Evolutionary conservation across 2,329 filamentous ascomycete species (phyloP), one percentile per base, ranked within the genome.

Genomic region (Ustilaginoidea virens): DNA sequence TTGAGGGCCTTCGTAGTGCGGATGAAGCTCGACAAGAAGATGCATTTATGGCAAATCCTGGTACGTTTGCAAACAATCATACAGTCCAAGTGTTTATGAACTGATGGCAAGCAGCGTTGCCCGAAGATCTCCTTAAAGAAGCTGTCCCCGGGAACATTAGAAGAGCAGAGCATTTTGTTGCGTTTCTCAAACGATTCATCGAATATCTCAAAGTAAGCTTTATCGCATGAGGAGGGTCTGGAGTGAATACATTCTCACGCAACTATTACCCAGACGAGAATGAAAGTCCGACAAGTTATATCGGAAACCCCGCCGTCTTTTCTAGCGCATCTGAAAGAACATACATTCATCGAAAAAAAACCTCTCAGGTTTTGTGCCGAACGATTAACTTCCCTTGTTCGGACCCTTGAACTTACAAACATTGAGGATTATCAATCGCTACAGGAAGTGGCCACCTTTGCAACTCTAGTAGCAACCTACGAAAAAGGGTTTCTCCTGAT

Each of bases 331-430:
- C 63, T 98, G 5, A 92, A 82, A 47, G 90, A 98, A 40, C 75
- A 93, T 32, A 98, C 92, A 0, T 98, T 92, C 46, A 98, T 98
- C 44, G 90, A 98, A 49, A 83, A 83, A 51, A 98, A 98, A 44
- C 90, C 90, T 0, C 55, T 98, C 8, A 67, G 81, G 28, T 98
- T 98, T 52, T 98, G 92, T 47, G 85, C 90, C 1, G 92, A 98
- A 54, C 74, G 90, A 22, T 60, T 98, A 9, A 93, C 90, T 1
- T 98, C 87, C 1, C 72, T 98, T 5, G 87, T 98, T 12, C 71
- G 92, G 33, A 98, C 90, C 0, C 67, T 98, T 11, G 90, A 98
- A 52, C 73, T 98, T 33, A 92, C 87, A 18, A 96, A 92, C 43
- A 94, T 98, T 35, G 90, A 98, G 56, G 92, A 98, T 49, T 98